Evolutionary conservation across 495 filamentous ascomycete genomes (phyloP), one percentile per base, ranked within the genome.

Genomic region (Penicillium desertorum): DNA sequence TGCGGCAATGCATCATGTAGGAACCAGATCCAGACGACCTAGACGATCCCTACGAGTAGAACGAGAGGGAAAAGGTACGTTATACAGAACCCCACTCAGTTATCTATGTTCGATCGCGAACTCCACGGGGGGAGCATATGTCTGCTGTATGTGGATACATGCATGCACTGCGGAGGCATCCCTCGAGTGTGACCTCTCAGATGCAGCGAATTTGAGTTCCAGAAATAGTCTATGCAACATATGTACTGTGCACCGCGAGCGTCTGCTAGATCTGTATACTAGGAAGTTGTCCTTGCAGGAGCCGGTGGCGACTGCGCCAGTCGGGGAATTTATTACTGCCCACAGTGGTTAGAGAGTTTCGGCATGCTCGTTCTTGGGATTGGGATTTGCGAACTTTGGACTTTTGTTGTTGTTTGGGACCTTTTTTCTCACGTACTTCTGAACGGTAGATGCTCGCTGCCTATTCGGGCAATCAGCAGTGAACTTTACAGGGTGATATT

Each of bases 131-230:
- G 46, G 43, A 43, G 25, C 19, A 27, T 51, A 25, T 46, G 30
- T 32, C 44, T 52, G 16, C 25, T 34, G 52, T 46, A 36, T 39
- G 29, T 36, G 22, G 30, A 41, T 46, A 32, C 30, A 47, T 54
- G 51, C 41, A 41, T 17, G 48, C 22, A 51, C 8, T 22, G 55
- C 54, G 51, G 51, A 54, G 56, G 58, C 57, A 46, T 32, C 51
- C 16, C n/a, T 44, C 29, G n/a, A 49, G 42, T 20, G 39, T 55
- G 62, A 69, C 47, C 36, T 69, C 53, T 69, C 66, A 69, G 59
- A 62, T 67, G 66, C 64, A 61, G 64, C 59, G 30, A 62, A 62
- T 58, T 68, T 66, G 61, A 68, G 53, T 66, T 69, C 58, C 54
- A 41, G 51, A 46, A 65, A 60, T 66, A 65, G 57, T 42, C 37